Evolutionary conservation across 345 rosid genomes (phyloP).

Genomic region (Sisymbrium irio): DNA sequence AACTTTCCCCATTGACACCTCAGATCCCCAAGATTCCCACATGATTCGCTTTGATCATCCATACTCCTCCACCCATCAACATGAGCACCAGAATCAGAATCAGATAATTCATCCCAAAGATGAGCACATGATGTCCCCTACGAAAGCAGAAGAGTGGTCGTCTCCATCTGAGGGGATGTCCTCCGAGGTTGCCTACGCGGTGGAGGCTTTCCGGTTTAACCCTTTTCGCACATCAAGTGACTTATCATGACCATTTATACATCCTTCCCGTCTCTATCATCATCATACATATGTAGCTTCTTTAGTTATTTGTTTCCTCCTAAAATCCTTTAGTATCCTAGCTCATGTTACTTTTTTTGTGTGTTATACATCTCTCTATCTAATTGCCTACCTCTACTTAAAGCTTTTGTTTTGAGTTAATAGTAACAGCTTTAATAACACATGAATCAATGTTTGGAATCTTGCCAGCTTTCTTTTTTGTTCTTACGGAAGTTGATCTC

Average conservation of each 20-base stretch:
- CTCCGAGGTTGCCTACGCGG: slow-evolving; percentile 28
- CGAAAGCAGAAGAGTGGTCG: slow-evolving; percentile 10
- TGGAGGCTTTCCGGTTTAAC: slow-evolving; percentile 31
- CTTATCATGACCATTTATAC: slow-evolving; percentile 24
- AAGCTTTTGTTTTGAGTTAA: slow-evolving; percentile 13
- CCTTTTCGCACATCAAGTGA: slow-evolving; percentile 30
- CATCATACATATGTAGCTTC: slow-evolving; percentile 11
- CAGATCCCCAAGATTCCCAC: slow-evolving; percentile 20
- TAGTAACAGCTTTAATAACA: background rate
- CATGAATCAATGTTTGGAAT: slow-evolving; percentile 1
- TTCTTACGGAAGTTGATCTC: background rate
- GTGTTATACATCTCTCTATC: slow-evolving; percentile 8
- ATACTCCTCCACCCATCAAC: background rate
- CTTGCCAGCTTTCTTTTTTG: background rate
- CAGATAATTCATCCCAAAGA: background rate
- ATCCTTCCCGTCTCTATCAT: background rate
- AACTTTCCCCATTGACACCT: slow-evolving; percentile 6
- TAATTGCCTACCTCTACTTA: background rate
- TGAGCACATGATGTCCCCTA: slow-evolving; percentile 4
- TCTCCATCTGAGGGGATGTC: slow-evolving; percentile 26
- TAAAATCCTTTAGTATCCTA: background rate
- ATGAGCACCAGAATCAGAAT: background rate
- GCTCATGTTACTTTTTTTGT: background rate
- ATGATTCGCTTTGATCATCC: slow-evolving; percentile 36
- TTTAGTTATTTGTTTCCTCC: slow-evolving; percentile 1